phyloP scores from a whole-genome alignment of 2,329 filamentous ascomycete species.

The Xylaria arbuscula region DNA sequence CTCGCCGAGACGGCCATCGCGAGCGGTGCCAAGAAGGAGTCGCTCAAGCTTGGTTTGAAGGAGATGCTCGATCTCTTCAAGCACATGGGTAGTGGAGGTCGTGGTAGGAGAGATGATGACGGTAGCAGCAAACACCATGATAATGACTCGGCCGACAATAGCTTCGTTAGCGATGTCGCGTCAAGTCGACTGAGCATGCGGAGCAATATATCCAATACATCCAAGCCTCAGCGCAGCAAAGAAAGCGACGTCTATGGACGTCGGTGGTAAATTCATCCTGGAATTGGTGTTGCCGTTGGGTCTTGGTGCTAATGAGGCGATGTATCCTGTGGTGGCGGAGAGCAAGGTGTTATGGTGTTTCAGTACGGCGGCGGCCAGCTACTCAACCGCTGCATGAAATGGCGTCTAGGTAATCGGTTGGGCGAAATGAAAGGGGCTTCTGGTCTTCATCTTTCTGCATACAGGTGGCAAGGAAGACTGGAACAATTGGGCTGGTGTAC shows the following conservation, averaged over 20 bases:
- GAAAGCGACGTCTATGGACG: slow-evolving; percentile 38
- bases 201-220: slow-evolving; percentile 18
- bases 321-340: slow-evolving; percentile 6
- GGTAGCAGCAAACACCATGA: neutral
- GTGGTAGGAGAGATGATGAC: slow-evolving; percentile 53
- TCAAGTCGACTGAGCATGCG: slow-evolving; percentile 5
- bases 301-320: neutral
- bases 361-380: neutral
- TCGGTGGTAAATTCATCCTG: slow-evolving; percentile 34
- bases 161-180: neutral
- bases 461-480: neutral
- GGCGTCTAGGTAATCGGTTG: neutral
- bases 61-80: slow-evolving; percentile 94
- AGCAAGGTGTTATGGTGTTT: slow-evolving; percentile 29
- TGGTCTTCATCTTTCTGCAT: neutral
- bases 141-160: neutral
- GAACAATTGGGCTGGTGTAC: neutral
- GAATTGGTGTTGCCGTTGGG: neutral
- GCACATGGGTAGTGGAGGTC: slow-evolving; percentile 66
- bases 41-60: slow-evolving; percentile 87
- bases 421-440: neutral
- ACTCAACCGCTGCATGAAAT: neutral
- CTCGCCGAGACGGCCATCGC: slow-evolving; percentile 94
- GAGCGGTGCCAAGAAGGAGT: slow-evolving; percentile 75
- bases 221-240: slow-evolving; percentile 22